A percentile compares a stretch with the other conserved stretches of the same genome.
Conservation (phyloP, 179 eudicot genomes). For the Heliamphora pulchella region DNA sequence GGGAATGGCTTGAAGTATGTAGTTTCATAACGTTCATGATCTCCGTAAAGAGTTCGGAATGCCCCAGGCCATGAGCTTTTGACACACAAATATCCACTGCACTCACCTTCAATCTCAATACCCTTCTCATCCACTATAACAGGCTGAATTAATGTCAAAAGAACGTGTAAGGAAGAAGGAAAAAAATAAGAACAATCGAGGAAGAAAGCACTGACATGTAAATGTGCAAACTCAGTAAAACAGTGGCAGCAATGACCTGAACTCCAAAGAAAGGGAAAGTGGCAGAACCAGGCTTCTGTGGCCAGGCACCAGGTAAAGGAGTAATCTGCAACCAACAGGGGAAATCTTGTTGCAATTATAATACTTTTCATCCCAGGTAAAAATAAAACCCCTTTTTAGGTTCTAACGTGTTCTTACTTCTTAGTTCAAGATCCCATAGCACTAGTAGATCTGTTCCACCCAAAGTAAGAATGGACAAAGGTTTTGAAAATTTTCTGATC, state of each 20-base stretch:
- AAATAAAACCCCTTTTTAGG: not conserved
- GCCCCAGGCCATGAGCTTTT: constrained; percentile 96
- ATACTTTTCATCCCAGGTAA: not conserved
- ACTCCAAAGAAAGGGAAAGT: constrained; percentile 97
- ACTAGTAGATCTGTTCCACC: not conserved
- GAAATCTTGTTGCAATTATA: not conserved
- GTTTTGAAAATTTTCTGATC: not conserved
- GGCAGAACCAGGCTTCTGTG: constrained; percentile 99
- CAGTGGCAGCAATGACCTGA: constrained; percentile 48
- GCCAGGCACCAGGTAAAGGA: constrained; percentile 97
- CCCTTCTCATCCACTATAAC: constrained; percentile 98
- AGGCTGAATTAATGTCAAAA: constrained; percentile 52
- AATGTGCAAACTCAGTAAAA: not conserved
- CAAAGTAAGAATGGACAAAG: not conserved
- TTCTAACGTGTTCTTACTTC: not conserved
- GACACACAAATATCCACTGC: constrained; percentile 88
- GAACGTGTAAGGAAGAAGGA: not conserved
- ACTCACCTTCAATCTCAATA: constrained; percentile 80
- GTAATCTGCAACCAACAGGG: constrained; percentile 54
- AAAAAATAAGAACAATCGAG: not conserved
- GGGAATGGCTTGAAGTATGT: constrained; percentile 94
- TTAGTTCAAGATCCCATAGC: constrained; percentile 1
- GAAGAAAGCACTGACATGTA: not conserved
- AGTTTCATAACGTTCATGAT: constrained; percentile 97
- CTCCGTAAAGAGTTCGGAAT: constrained; percentile 88